phyloP scores from a whole-genome alignment of 495 filamentous ascomycete species.

The Hyaloscypha finlandica region DNA sequence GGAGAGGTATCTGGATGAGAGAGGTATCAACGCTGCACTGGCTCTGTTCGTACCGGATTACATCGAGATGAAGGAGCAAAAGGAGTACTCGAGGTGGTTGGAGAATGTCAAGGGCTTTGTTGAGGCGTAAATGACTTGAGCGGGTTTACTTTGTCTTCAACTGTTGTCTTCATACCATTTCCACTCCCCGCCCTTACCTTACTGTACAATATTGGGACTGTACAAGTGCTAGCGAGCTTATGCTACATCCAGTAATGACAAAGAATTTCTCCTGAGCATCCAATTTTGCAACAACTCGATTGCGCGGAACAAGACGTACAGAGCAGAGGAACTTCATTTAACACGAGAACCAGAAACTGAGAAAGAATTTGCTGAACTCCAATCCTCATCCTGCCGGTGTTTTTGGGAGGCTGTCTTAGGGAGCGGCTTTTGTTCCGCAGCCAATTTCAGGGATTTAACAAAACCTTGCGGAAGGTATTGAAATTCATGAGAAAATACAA shows the following conservation, averaged over 20 bases:
- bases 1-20: constrained; percentile 93
- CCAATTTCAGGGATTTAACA: not conserved
- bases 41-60: constrained; percentile 93
- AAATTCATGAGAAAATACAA: not conserved
- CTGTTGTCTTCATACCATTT: constrained; percentile 32
- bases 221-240: constrained; percentile 10
- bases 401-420: not conserved
- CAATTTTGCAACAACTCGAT: not conserved
- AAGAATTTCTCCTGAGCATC: constrained; percentile 1
- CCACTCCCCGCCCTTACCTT: constrained; percentile 20
- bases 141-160: constrained; percentile 19
- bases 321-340: not conserved
- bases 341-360: no score
- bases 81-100: constrained; percentile 92
- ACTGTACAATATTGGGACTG: constrained; percentile 26
- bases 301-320: not conserved
- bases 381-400: no score
- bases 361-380: not conserved
- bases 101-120: constrained; percentile 79
- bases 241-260: constrained; percentile 26
- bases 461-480: not conserved
- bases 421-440: not conserved
- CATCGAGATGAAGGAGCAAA: constrained; percentile 98
- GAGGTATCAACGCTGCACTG: constrained; percentile 85
- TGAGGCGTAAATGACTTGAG: constrained; percentile 54